Conservation (phyloP, 768 basidiomycete species). For the Cubamyces sp. region DNA sequence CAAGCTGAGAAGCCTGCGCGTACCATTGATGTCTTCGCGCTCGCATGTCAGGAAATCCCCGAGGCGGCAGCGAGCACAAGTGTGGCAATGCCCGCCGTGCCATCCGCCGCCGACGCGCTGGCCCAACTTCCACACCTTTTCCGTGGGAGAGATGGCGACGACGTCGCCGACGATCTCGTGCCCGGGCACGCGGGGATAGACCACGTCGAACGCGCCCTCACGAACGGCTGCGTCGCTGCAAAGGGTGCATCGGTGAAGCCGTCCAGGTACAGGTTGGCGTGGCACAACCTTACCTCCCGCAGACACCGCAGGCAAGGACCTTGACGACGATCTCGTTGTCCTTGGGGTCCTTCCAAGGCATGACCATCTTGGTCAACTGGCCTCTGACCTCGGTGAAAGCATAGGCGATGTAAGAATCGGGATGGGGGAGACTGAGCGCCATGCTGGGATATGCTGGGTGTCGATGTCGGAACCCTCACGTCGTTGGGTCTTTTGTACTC, state of each 20-base stretch:
- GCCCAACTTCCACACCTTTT: conserved; percentile 32
- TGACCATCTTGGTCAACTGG: conserved; percentile 19
- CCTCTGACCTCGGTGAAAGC: conserved; percentile 26
- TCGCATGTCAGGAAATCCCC: conserved; percentile 34
- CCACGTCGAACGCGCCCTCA: background rate
- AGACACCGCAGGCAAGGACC: conserved; percentile 34
- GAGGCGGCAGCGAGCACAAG: conserved; percentile 31
- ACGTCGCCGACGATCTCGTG: conserved; percentile 37
- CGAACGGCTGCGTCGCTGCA: conserved; percentile 7
- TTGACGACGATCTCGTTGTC: conserved; percentile 33
- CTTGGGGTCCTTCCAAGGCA: conserved; percentile 29
- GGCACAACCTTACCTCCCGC: conserved; percentile 26
- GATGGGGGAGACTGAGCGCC: conserved; percentile 7
- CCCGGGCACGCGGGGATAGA: conserved; percentile 30
- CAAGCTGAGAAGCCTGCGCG: no score
- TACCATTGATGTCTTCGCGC: conserved; percentile 31
- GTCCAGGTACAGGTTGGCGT: background rate
- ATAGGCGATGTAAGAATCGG: conserved; percentile 25
- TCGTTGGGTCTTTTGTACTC: background rate
- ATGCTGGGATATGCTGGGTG: background rate
- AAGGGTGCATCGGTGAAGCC: no score
- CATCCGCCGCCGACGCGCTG: conserved; percentile 38
- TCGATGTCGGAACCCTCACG: background rate
- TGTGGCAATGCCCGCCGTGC: conserved; percentile 34
- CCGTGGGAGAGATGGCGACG: conserved; percentile 28